Percentiles rank a stretch among this genome's conserved stretches.
Evolutionary conservation across 257 asterid genomes (phyloP).

Genomic region (Vinca minor): DNA sequence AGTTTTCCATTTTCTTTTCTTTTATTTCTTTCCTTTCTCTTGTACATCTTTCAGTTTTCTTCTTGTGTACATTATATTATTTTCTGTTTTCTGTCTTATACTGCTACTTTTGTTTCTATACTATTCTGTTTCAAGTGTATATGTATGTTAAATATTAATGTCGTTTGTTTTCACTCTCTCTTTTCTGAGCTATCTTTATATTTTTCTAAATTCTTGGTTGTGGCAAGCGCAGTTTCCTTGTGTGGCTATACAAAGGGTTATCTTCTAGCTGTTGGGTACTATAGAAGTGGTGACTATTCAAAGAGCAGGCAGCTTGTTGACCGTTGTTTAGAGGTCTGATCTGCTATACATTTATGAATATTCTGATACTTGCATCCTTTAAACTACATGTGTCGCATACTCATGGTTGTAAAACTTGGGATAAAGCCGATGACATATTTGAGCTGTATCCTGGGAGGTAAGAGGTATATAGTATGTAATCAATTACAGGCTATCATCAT

Average conservation of each 20-base stretch:
- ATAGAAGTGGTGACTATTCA: constrained; percentile 66
- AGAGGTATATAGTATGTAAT: not conserved
- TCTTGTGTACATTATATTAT: not conserved
- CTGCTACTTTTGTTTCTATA: not conserved
- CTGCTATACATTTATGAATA: not conserved
- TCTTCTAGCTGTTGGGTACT: constrained; percentile 82
- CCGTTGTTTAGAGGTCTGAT: constrained; percentile 65
- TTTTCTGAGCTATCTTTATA: not conserved
- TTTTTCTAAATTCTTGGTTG: not conserved
- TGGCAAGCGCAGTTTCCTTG: constrained; percentile 56
- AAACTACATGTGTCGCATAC: not conserved
- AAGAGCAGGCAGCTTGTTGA: constrained; percentile 80
- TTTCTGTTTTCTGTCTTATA: not conserved
- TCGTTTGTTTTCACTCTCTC: not conserved
- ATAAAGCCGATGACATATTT: not conserved
- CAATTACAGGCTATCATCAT: too few species aligned
- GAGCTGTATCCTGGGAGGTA: not conserved
- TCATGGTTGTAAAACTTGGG: not conserved
- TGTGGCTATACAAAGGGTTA: constrained; percentile 45
- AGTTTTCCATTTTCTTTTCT: too few species aligned
- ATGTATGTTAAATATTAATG: too few species aligned
- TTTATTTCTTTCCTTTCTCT: too few species aligned
- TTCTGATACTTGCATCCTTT: not conserved
- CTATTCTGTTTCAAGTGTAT: not conserved
- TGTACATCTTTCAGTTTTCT: not conserved